Base-by-base conservation (phyloP, 1,284 basidiomycete species). In the Ustilago xerochloae region DNA sequence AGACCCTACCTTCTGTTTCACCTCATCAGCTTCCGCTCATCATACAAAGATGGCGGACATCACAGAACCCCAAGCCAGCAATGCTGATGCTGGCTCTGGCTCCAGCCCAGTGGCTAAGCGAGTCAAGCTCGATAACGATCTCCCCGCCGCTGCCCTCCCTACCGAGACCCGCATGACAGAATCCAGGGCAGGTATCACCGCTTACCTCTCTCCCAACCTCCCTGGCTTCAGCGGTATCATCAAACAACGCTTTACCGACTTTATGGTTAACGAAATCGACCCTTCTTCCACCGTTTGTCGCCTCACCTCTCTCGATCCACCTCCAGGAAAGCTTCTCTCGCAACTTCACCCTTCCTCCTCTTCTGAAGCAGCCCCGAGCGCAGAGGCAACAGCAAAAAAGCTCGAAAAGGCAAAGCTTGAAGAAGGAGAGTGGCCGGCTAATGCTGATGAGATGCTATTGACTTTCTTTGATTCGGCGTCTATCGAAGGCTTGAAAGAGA, bases 181-280 rank as follows among this genome's bases (percentile, higher is more conserved):
- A 39, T 20, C 47, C 6, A 48, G 63, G 3, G 80, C 72, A 3
- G 80, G 80, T 2, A 75, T 82, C 45, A 63, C 69, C 1, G 60
- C 73, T 20, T 82, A 78, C 58, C 63, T 81, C 48, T 64, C 77
- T 49, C 39, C 75, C 1, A 43, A 28, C n/a, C 53, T 77, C 9
- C 70, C 66, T 9, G 73, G 78, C 1, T 79, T 82, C 24, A 66
- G 79, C 6, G 80, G 74, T 22, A 79, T 82, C 71, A 81, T 82
- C 74, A 82, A 82, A 63, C 79, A 82, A 57, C 69, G 80, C 18
- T 82, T 81, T 47, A 68, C 79, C 49, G 80, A 82, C 45, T 82
- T 82, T 47, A 63, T 79, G 50, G 80, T 82, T 36, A 77, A 77
- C 50, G 80, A 82, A 47, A 70, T 82, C 26, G 64, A 74, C 12